These are phyloP conservation scores for Sophora flavescens DNA, from an alignment of 306 rosid genomes.

Conservation along the genomic window DNA sequence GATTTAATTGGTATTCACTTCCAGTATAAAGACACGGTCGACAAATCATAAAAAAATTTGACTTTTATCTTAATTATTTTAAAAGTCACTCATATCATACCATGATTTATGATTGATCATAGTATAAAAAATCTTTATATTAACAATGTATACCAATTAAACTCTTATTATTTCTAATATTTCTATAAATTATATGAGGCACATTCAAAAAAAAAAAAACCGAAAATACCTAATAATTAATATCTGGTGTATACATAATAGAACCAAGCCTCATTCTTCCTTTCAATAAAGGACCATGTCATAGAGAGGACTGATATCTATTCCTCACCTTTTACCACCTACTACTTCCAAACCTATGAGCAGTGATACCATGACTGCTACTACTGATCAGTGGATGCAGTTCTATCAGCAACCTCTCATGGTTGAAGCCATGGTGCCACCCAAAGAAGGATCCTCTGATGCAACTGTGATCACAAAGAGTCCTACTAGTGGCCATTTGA, in stretches of 20 bases:
- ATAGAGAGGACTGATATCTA: constrained; percentile 28
- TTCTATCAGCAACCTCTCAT: constrained; percentile 54
- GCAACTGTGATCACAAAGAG: constrained; percentile 36
- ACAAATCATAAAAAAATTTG: too few species aligned
- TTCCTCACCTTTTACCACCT: constrained; percentile 26
- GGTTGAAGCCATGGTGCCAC: constrained; percentile 15
- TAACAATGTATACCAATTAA: too few species aligned
- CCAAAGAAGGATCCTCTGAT: constrained; percentile 26
- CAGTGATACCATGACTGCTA: constrained; percentile 41
- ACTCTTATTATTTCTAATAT: too few species aligned
- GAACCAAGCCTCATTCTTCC: constrained; percentile 28
- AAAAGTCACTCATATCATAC: too few species aligned
- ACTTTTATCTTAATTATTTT: too few species aligned
- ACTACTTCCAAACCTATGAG: constrained; percentile 23
- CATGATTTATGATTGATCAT: too few species aligned
- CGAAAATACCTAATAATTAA: too few species aligned
- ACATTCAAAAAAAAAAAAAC: too few species aligned
- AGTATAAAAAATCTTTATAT: too few species aligned
- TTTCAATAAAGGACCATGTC: constrained; percentile 29
- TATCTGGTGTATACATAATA: not conserved
- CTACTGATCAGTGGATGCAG: constrained; percentile 55
- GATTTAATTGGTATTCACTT: too few species aligned
- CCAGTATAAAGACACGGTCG: too few species aligned
- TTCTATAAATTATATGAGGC: too few species aligned
- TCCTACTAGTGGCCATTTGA: constrained; percentile 34